These are phyloP conservation scores for Zostera marina DNA, from an alignment of 116 monocot species.

Conservation along the genomic window DNA sequence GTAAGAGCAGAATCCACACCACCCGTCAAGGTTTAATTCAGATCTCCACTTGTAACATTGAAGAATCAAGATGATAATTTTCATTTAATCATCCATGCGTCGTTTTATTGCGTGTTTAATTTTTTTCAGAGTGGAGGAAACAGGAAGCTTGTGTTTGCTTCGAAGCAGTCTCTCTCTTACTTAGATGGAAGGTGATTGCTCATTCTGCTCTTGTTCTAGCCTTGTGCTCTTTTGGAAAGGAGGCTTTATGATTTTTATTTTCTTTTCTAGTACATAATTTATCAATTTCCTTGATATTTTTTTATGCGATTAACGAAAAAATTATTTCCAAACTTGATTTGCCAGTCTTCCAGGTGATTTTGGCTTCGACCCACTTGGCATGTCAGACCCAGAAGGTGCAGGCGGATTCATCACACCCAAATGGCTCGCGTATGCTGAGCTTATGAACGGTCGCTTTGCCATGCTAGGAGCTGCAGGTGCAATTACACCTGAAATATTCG, in stretches of 20 bases:
- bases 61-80: not conserved
- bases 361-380: slow-evolving; percentile 88
- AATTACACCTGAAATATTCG: slow-evolving; percentile 71
- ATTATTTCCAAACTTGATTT: not conserved
- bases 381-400: slow-evolving; percentile 83
- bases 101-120: not conserved
- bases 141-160: slow-evolving; percentile 92
- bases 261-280: no score
- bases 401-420: slow-evolving; percentile 92
- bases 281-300: no score
- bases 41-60: not conserved
- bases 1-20: slow-evolving; percentile 68
- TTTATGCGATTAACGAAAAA: no score
- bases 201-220: not conserved
- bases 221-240: no score
- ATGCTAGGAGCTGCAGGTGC: slow-evolving; percentile 65
- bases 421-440: slow-evolving; percentile 85
- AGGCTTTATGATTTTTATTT: no score
- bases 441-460: slow-evolving; percentile 78
- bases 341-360: slow-evolving; percentile 80
- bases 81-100: not conserved
- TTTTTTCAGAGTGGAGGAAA: slow-evolving; percentile 48
- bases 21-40: slow-evolving; percentile 48
- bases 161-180: slow-evolving; percentile 68
- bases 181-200: slow-evolving; percentile 54